Conservation (phyloP, 371 early-diverging fungal genomes). For the Rhizopus microsporus region DNA sequence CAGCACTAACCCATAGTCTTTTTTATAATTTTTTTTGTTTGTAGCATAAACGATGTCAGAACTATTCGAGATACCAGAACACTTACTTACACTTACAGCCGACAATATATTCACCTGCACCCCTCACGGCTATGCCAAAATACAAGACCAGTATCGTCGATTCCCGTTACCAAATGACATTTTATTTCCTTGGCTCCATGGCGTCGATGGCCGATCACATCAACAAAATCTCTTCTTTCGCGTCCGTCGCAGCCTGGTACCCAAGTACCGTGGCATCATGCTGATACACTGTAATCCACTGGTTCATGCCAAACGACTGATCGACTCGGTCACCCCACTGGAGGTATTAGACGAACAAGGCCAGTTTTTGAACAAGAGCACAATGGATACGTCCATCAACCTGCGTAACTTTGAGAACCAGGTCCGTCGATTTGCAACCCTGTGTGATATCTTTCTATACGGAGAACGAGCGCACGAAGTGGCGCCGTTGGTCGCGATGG, state of each 20-base stretch:
- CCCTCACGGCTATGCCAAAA: conserved; percentile 1
- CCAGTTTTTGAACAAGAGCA: conserved; percentile 24
- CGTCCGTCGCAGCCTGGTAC: conserved; percentile 42
- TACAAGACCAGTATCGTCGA: conserved; percentile 28
- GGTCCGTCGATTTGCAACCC: conserved; percentile 52
- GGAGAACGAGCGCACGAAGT: conserved; percentile 32
- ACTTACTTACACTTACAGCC: not conserved
- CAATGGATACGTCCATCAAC: conserved; percentile 47
- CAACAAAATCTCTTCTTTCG: conserved; percentile 64
- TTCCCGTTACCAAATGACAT: conserved; percentile 56
- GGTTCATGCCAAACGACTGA: conserved; percentile 19
- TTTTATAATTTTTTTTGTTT: conserved; percentile 1
- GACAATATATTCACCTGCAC: conserved; percentile 15
- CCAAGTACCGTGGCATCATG: conserved; percentile 47
- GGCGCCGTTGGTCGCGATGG: conserved; percentile 43
- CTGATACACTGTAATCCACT: conserved; percentile 38
- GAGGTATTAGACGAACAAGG: conserved; percentile 8
- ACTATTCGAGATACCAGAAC: conserved; percentile 11
- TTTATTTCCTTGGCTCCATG: conserved; percentile 71
- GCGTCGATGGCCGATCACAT: conserved; percentile 54
- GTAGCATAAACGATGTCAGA: not conserved
- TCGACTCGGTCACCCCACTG: conserved; percentile 16
- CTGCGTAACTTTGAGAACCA: conserved; percentile 66
- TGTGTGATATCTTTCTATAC: conserved; percentile 54
- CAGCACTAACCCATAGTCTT: not conserved